Conservation (phyloP, 495 filamentous ascomycete species). For the Acidomyces sp. region DNA sequence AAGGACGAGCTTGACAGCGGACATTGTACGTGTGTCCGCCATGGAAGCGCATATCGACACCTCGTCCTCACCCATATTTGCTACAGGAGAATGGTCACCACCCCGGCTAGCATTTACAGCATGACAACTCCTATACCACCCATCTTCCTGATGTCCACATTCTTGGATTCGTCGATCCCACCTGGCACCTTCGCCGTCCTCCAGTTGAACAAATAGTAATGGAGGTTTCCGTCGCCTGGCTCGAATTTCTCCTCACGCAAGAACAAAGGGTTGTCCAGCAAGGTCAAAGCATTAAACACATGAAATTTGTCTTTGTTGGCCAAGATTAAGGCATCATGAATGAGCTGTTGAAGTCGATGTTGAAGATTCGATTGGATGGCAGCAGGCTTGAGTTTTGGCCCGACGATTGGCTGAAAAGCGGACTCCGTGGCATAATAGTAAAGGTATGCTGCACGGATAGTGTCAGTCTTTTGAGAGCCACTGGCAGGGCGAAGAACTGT, state of each 20-base stretch:
- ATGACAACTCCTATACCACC: constrained; percentile 86
- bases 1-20: no score
- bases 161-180: constrained; percentile 66
- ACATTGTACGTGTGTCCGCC: no score
- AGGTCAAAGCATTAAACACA: constrained; percentile 89
- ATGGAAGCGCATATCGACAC: no score
- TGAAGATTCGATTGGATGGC: constrained; percentile 2
- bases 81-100: no score
- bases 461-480: constrained; percentile 61
- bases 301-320: constrained; percentile 82
- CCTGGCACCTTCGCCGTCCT: constrained; percentile 65
- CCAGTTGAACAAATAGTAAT: constrained; percentile 97
- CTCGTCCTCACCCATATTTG: no score
- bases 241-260: constrained; percentile 87
- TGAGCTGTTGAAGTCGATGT: constrained; percentile 56
- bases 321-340: constrained; percentile 75
- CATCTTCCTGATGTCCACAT: constrained; percentile 55
- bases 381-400: constrained; percentile 18
- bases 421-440: constrained; percentile 90
- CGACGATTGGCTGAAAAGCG: constrained; percentile 39
- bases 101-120: no score
- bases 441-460: constrained; percentile 77
- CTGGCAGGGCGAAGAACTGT: constrained; percentile 66
- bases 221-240: constrained; percentile 79
- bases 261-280: constrained; percentile 88